Evolutionary conservation across 768 basidiomycete species (phyloP), one percentile per base, ranked within the genome.

Genomic region (Rubroboletus satanas): DNA sequence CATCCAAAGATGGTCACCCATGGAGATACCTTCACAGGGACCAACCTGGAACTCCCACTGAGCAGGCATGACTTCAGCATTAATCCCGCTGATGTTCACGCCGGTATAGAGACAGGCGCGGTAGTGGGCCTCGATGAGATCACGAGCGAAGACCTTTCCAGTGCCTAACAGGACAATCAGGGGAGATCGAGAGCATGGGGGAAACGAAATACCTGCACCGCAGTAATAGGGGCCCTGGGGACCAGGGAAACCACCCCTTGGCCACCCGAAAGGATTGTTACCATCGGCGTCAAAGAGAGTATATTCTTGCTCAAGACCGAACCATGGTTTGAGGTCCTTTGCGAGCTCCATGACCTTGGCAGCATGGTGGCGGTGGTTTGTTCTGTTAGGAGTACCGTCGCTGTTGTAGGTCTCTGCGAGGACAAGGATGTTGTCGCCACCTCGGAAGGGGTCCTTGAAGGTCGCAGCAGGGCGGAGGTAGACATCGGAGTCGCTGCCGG

Each of bases 21-120:
- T 96, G 56, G 88, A 80, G 73, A 98, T 98, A 51, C 97, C 97
- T 71, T 91, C 89, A 66, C 96, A 98, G 31, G 97, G 97, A 50
- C 97, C 96, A 63, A 99, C 93, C 75, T 99, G 97, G 89, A 96
- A 99, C 78, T 99, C 97, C 97, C 97, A 99, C 74, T 99, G 97
- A 52, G 95, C 87, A 15, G 97, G 96, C 96, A 98, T 98, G 58
- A 98, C 96, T 76, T 98, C 97, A 57, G 96, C 96, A 73, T 98
- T 99, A 78, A 99, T 98, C 70, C 97, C 97, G 62, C 91, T 93
- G 77, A 98, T 98, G 79, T 93, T 94, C 76, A 99, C 82, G 62
- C 94, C 95, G 52, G 94, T 76, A 71, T 96, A 95, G 51, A 96
- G 83, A 73, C 95, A 97, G 54, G 92, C 91, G 60, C 94, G 92